phyloP scores from a whole-genome alignment of 805 yeast genomes.

The Jamesozyma spencerorum region DNA sequence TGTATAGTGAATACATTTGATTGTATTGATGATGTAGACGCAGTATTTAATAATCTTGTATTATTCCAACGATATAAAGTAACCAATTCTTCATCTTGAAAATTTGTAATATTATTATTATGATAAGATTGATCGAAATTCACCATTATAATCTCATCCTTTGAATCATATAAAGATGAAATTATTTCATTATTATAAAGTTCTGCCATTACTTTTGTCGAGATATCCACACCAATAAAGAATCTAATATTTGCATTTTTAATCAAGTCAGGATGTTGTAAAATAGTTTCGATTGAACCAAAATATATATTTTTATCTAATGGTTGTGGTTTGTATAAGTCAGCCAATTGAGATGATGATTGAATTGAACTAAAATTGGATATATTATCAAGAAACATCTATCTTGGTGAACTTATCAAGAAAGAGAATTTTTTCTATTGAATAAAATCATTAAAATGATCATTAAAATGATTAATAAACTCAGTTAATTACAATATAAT shows the following conservation, averaged over 20 bases:
- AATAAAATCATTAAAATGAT: no score
- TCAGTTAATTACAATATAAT: no score
- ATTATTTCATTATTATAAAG: slow-evolving; percentile 6
- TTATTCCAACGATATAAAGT: slow-evolving; percentile 6
- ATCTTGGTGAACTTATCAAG: no score
- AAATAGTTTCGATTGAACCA: slow-evolving; percentile 39
- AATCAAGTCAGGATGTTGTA: slow-evolving; percentile 31
- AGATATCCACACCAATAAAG: slow-evolving; percentile 30
- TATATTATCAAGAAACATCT: background rate
- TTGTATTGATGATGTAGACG: slow-evolving; percentile 1
- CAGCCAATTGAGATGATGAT: background rate
- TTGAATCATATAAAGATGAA: slow-evolving; percentile 7
- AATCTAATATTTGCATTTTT: slow-evolving; percentile 33
- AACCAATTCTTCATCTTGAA: background rate
- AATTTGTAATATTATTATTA: background rate
- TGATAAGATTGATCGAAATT: slow-evolving; percentile 28
- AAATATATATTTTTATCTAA: slow-evolving; percentile 35
- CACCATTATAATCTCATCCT: slow-evolving; percentile 27
- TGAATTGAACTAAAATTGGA: slow-evolving; percentile 1
- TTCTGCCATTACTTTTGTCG: slow-evolving; percentile 28
- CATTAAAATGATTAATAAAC: no score
- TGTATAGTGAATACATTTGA: slow-evolving; percentile 10
- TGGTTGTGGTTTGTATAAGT: slow-evolving; percentile 31
- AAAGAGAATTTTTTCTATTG: no score
- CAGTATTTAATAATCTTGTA: slow-evolving; percentile 4